Percentiles rank a stretch among this genome's conserved stretches.
phyloP scores from a whole-genome alignment of 2,329 filamentous ascomycete species.

The Colletotrichum trifolii region DNA sequence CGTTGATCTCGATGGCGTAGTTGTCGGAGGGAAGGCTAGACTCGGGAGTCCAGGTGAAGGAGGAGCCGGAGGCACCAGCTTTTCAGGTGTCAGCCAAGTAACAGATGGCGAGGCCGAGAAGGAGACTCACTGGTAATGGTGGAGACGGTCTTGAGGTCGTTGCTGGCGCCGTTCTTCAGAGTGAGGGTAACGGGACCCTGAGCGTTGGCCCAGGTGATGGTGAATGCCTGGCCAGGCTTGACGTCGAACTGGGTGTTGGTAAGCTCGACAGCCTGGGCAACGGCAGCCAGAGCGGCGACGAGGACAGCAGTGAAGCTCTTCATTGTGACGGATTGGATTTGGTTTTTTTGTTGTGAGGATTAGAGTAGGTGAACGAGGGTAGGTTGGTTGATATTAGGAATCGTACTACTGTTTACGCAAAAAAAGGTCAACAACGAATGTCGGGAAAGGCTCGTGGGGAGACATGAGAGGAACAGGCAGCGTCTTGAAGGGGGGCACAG shows the following conservation, averaged over 20 bases:
- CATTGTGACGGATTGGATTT: constrained; percentile 44
- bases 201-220: constrained; percentile 55
- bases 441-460: constrained; percentile 34
- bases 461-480: not conserved
- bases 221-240: constrained; percentile 53
- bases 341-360: constrained; percentile 25
- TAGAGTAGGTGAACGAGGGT: constrained; percentile 28
- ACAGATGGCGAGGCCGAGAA: too few species aligned
- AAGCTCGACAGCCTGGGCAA: constrained; percentile 46
- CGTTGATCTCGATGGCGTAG: constrained; percentile 59
- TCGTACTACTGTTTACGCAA: constrained; percentile 31
- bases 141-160: constrained; percentile 49
- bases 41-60: constrained; percentile 53
- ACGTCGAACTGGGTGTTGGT: constrained; percentile 51
- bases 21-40: constrained; percentile 49
- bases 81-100: not conserved
- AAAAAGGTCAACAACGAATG: constrained; percentile 35
- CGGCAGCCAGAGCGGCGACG: constrained; percentile 45
- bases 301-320: constrained; percentile 44
- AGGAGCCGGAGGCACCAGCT: constrained; percentile 49
- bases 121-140: constrained; percentile 50
- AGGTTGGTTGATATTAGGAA: constrained; percentile 26
- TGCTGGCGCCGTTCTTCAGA: constrained; percentile 51
- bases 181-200: constrained; percentile 54
- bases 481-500: constrained; percentile 9